A percentile compares a stretch with the other conserved stretches of the same genome.
Evolutionary conservation across 2,329 filamentous ascomycete genomes (phyloP).

Genomic region (Teratosphaeria destructans): DNA sequence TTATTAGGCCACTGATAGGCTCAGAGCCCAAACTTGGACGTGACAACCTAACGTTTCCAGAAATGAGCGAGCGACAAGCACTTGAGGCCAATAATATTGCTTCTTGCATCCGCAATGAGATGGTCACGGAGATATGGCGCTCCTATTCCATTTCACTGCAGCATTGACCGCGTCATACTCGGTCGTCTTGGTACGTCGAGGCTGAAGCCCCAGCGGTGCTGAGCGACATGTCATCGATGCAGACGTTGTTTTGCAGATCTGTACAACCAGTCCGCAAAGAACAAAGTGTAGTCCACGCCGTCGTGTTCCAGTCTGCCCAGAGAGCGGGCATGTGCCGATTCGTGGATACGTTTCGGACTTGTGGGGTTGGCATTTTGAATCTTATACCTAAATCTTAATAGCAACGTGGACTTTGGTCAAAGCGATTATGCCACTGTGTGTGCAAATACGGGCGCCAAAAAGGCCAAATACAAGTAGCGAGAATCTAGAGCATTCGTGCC

Average conservation of each 20-base stretch:
- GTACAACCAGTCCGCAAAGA: background rate
- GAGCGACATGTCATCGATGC: background rate
- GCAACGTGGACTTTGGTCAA: background rate
- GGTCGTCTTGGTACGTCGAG: background rate
- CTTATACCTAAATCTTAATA: background rate
- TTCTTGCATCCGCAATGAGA: background rate
- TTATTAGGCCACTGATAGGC: background rate
- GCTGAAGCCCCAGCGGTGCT: background rate
- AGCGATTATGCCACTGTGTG: background rate
- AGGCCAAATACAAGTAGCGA: no score
- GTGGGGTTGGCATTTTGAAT: background rate
- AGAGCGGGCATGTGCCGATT: no score
- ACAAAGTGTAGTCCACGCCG: background rate
- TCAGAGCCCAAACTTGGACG: background rate
- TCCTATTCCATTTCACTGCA: background rate
- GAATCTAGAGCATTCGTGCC: no score
- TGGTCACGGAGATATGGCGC: background rate
- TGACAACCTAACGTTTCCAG: background rate
- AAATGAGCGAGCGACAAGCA: background rate
- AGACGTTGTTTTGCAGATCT: background rate
- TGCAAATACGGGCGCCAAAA: background rate
- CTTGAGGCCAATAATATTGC: background rate
- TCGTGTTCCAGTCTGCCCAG: no score
- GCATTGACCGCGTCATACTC: background rate
- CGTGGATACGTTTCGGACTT: background rate